Percentiles rank a stretch among this genome's conserved stretches.
phyloP scores from a whole-genome alignment of 371 early-diverging fungal genomes.

The Basidiobolus meristosporus region DNA sequence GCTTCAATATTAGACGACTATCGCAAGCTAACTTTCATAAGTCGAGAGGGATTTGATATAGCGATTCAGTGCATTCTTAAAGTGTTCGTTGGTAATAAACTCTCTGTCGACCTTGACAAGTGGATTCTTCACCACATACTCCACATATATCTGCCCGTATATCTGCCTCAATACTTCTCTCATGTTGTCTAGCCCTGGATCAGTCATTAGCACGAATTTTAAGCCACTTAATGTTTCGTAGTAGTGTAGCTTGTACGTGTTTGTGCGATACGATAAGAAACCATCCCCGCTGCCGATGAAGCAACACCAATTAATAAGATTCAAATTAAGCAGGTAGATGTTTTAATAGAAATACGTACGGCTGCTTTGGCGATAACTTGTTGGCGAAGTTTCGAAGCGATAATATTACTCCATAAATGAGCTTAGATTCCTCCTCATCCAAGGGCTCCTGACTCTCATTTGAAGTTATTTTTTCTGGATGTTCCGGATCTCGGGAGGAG shows the following conservation, averaged over 20 bases:
- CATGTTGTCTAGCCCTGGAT: constrained; percentile 42
- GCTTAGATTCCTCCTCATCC: constrained; percentile 79
- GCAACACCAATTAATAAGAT: neutral
- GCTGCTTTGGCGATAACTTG: constrained; percentile 27
- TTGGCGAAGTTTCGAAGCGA: constrained; percentile 73
- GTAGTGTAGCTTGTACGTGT: constrained; percentile 73
- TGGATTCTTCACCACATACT: constrained; percentile 73
- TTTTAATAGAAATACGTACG: constrained; percentile 5
- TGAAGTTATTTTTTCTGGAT: constrained; percentile 13
- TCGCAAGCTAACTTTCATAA: no score
- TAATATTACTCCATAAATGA: constrained; percentile 82
- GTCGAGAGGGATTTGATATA: no score
- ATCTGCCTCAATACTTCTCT: constrained; percentile 55
- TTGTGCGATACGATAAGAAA: constrained; percentile 63
- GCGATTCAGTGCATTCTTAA: no score
- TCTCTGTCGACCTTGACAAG: no score
- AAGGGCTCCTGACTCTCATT: constrained; percentile 29
- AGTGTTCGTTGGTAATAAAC: no score
- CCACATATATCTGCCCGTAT: constrained; percentile 74
- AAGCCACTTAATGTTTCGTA: constrained; percentile 72
- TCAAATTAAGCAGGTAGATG: neutral
- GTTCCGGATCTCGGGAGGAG: constrained; percentile 8
- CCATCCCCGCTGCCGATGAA: constrained; percentile 31
- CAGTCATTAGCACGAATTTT: constrained; percentile 74
- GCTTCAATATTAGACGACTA: no score